Base-by-base conservation (phyloP, 1,284 basidiomycete genomes). In the Cronartium quercuum region DNA sequence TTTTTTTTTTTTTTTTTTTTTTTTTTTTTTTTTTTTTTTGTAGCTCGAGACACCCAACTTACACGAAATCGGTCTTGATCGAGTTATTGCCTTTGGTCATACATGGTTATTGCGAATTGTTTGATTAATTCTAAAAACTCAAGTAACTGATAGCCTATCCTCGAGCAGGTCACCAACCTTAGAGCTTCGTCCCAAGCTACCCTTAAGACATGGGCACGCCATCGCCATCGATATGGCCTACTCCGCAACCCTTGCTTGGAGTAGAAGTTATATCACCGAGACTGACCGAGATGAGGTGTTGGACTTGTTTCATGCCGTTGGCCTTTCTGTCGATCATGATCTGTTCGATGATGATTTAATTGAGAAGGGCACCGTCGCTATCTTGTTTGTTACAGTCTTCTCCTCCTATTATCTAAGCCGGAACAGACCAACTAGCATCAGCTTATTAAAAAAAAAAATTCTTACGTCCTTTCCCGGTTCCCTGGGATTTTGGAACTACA, bases 61-160 rank as follows among this genome's bases (percentile, higher is more conserved):
- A 75, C 83, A 84, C 81, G 83, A 84, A 78, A 82, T 84, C 66
- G 81, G 82, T 60, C 80, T 84, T n/a, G 83, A 84, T 81, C 81
- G 83, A 74, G 83, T 84, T 61, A 84, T 84, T 75, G 83, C 83
- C 63, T 83, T 82, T 78, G 83, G 83, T 29, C 83, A 84, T 78
- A 83, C 82, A 68, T 83, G 83, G 58, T 51, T 7, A 18, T 15
- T 51, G 5, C 1, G 6, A 15, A 6, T 47, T 12, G 2, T 47
- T 12, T 21, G 18, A 21, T 18, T 51, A 6, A 3, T 21, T 15
- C 47, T 51, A 21, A 15, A 18, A 6, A 15, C 18, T 6, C 24
- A 18, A 15, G 18, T 21, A 51, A 51, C 47, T 51, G 47, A 51
- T 51, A 6, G 47, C 18, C 18, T 51, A 51, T 51, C 29, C 29